These are phyloP conservation scores for Wickerhamiella sorbophila DNA, from an alignment of 805 yeast species.

Conservation along the genomic window DNA sequence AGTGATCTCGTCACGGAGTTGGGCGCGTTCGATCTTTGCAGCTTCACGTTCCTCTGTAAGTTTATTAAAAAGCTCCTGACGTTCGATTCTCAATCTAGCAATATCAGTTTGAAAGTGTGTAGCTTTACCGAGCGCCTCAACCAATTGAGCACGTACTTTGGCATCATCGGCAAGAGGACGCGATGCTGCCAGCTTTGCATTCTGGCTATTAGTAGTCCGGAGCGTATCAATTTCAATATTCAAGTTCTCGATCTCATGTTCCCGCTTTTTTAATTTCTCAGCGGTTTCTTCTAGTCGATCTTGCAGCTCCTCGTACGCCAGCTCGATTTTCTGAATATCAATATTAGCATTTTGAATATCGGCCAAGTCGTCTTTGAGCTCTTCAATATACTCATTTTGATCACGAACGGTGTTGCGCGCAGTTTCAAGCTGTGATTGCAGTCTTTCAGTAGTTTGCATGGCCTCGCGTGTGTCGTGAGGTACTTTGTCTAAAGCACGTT, in stretches of 20 bases:
- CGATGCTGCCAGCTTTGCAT: not conserved
- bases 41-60: constrained; percentile 29
- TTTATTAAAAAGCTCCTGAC: not conserved
- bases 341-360: not conserved
- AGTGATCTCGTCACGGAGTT: constrained; percentile 7
- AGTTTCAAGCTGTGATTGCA: not conserved
- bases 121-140: not conserved
- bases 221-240: not conserved
- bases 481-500: not conserved
- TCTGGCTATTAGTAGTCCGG: not conserved
- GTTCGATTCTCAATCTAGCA: not conserved
- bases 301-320: not conserved
- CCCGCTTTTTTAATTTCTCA: not conserved
- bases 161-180: not conserved
- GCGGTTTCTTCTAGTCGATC: not conserved
- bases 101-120: not conserved
- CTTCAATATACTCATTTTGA: not conserved
- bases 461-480: not conserved
- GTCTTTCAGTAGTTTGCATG: not conserved
- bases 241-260: not conserved
- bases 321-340: not conserved
- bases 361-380: not conserved
- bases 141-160: not conserved
- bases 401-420: not conserved
- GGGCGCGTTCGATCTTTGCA: constrained; percentile 28